These are phyloP conservation scores for Vigna nakashimae DNA, from an alignment of 306 rosid genomes.

Conservation along the genomic window DNA sequence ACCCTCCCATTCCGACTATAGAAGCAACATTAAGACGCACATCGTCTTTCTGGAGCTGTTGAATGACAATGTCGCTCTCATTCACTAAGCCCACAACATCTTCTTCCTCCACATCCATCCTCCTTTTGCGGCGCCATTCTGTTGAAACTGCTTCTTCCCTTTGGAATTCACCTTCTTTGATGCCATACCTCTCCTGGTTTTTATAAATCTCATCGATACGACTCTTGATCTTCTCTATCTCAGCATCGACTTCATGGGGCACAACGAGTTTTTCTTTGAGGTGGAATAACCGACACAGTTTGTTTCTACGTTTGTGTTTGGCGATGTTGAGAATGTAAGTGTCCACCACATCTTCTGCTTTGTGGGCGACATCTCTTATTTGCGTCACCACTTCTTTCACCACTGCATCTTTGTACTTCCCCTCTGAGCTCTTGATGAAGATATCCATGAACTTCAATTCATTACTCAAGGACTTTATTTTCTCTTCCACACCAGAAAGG, in stretches of 20 bases:
- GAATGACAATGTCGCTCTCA: not conserved
- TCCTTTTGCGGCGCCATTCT: not conserved
- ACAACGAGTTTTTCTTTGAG: too few relatives aligned
- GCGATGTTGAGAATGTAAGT: not conserved
- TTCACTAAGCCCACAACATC: not conserved
- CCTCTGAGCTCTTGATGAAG: conserved; percentile 30
- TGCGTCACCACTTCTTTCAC: conserved; percentile 12
- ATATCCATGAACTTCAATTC: not conserved
- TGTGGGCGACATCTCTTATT: conserved; percentile 23
- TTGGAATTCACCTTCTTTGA: not conserved
- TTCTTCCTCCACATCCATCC: conserved; percentile 42
- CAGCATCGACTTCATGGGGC: not conserved
- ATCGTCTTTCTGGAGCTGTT: not conserved
- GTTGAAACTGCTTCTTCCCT: not conserved
- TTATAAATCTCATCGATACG: not conserved
- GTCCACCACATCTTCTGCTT: conserved; percentile 43
- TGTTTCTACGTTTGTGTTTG: not conserved
- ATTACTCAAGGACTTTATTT: not conserved
- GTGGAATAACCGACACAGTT: not conserved
- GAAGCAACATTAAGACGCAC: not conserved
- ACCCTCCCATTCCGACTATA: conserved; percentile 36
- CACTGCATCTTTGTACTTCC: not conserved
- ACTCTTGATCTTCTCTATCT: not conserved
- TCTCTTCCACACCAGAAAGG: conserved; percentile 15
- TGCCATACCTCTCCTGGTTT: not conserved